A percentile compares a stretch with the other conserved stretches of the same genome.
Evolutionary conservation across 2,329 filamentous ascomycete species (phyloP).

Genomic region (Penicillium sclerotiorum): DNA sequence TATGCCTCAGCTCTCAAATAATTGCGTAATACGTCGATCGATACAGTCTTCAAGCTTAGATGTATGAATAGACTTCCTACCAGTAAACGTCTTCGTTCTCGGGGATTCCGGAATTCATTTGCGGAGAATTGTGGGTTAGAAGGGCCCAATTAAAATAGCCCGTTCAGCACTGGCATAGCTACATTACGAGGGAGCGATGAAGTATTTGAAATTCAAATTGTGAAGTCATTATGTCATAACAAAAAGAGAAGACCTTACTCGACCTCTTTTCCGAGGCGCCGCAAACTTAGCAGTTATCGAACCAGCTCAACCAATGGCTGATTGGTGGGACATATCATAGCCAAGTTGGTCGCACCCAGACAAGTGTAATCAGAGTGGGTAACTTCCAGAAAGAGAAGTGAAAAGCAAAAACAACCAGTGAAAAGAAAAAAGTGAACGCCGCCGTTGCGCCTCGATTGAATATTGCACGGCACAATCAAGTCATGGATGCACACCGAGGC

Average conservation of each 20-base stretch:
- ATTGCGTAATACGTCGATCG: no score
- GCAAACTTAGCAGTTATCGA: neutral
- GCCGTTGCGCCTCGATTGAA: slow-evolving; percentile 7
- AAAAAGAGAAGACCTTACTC: neutral
- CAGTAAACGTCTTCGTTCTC: no score
- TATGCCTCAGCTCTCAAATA: slow-evolving; percentile 1
- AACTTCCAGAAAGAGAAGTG: neutral
- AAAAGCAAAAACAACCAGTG: neutral
- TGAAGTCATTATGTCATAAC: slow-evolving; percentile 5
- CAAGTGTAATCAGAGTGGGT: neutral
- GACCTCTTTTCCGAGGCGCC: neutral
- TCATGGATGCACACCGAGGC: slow-evolving; percentile 12
- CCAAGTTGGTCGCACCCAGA: no score
- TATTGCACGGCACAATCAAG: slow-evolving; percentile 7
- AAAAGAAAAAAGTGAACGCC: slow-evolving; percentile 1
- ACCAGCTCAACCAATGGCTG: neutral
- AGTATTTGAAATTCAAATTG: neutral
- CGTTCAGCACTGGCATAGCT: no score
- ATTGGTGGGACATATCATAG: neutral
- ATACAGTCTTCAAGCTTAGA: no score
- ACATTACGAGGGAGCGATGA: no score
- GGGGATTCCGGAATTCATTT: no score
- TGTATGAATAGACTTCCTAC: no score
- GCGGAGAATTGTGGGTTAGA: no score
- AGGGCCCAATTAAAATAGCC: no score